Base-by-base conservation (phyloP, 306 rosid genomes). In the Canavalia gladiata region DNA sequence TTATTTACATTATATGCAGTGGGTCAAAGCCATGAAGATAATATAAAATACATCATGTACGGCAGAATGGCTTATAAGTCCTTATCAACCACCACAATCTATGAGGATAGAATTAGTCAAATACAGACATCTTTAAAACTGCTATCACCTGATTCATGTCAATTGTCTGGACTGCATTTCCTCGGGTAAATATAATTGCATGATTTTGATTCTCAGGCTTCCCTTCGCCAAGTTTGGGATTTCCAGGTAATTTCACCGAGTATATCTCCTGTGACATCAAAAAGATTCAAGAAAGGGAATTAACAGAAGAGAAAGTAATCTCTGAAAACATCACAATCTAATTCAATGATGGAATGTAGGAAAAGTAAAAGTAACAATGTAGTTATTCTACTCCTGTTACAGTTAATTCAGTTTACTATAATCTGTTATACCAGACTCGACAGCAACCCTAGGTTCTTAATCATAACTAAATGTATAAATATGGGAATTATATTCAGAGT, bases 191-290 rank as follows among this genome's bases (percentile, higher is more conserved):
- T 77, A 93, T 84, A 75, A 95, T 78, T 37, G 98, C 99, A 82
- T 95, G 99, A 76, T 95, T 95, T 84, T 95, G 99, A 78, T 95
- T 95, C 87, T 95, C 99, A 0, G 99, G 97, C 85, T 95, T 95
- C 87, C 98, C 99, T 93, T 95, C 99, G 57, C 98, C 99, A 70
- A 95, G 63, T 82, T 93, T 91, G 59, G 98, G 99, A 85, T 93
- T 84, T 58, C 98, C 99, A 12, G 99, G 96, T 83, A 95, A 82
- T 77, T 91, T 95, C 77, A 95, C 92, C 0, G 97, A 90, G 83
- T 93, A 95, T 65, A 95, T 91, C 86, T 95, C 99, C 98, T 95
- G 87, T 12, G 34, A 62, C 25, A 86, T 47, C 41, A 85, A 74
- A 80, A 80, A 18, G 62, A 28, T 47, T 84, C 43, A 58, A 79